Evolutionary conservation across 2,329 filamentous ascomycete species (phyloP).

Genomic region (Aspergillus glaucus): DNA sequence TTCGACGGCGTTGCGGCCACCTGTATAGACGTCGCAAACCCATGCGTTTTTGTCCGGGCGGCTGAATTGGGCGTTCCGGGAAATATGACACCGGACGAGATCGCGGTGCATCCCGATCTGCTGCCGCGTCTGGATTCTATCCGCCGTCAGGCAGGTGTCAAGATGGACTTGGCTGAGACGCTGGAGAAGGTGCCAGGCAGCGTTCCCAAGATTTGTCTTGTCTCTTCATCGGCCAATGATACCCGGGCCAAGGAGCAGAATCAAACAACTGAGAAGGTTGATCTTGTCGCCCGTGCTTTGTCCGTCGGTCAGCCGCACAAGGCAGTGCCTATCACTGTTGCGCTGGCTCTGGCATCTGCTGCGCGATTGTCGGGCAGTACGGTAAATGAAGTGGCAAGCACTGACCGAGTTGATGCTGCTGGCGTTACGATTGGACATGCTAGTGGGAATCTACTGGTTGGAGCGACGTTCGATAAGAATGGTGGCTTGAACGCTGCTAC

Average conservation of each 20-base stretch:
- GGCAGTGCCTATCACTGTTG: conserved; percentile 52
- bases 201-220: conserved; percentile 58
- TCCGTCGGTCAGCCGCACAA: conserved; percentile 53
- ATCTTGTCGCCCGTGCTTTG: conserved; percentile 44
- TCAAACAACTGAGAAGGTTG: conserved; percentile 31
- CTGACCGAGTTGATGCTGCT: conserved; percentile 21
- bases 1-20: conserved; percentile 49
- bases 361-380: conserved; percentile 40
- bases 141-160: conserved; percentile 50
- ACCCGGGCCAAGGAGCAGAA: conserved; percentile 7
- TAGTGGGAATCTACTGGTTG: conserved; percentile 42
- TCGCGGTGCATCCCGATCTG: conserved; percentile 44
- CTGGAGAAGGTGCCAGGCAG: conserved; percentile 45
- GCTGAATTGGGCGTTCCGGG: conserved; percentile 40
- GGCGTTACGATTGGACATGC: conserved; percentile 42
- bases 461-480: conserved; percentile 31
- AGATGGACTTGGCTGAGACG: conserved; percentile 54
- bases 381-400: conserved; percentile 27
- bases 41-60: conserved; percentile 56
- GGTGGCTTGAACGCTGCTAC: conserved; percentile 35
- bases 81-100: conserved; percentile 47
- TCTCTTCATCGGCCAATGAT: conserved; percentile 29
- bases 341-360: conserved; percentile 46
- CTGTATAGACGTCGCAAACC: conserved; percentile 59
- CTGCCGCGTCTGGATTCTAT: conserved; percentile 50